phyloP scores from a whole-genome alignment of 805 yeast species.

The Ogataea haglerorum region DNA sequence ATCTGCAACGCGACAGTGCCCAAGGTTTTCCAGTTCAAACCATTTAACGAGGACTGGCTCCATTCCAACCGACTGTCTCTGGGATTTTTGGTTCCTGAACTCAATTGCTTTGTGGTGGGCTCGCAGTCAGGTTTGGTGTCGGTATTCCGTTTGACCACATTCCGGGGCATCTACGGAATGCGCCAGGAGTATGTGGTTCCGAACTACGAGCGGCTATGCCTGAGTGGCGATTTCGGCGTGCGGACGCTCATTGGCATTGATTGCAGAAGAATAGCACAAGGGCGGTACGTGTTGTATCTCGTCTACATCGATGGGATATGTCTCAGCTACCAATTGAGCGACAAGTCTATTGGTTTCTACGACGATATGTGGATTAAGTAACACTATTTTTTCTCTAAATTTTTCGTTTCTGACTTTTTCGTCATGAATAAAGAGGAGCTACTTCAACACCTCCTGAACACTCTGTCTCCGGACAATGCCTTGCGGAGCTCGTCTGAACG shows the following conservation, averaged over 20 bases:
- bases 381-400: slow-evolving; percentile 1
- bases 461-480: slow-evolving; percentile 44
- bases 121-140: slow-evolving; percentile 44
- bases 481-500: slow-evolving; percentile 43
- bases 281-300: slow-evolving; percentile 20
- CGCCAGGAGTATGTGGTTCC: slow-evolving; percentile 45
- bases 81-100: slow-evolving; percentile 35
- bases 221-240: slow-evolving; percentile 20
- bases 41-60: slow-evolving; percentile 35
- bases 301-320: slow-evolving; percentile 28
- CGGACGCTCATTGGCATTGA: slow-evolving; percentile 27
- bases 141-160: slow-evolving; percentile 39
- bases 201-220: slow-evolving; percentile 19
- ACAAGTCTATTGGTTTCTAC: slow-evolving; percentile 1
- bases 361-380: slow-evolving; percentile 6
- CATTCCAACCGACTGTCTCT: slow-evolving; percentile 31
- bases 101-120: slow-evolving; percentile 39
- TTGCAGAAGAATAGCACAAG: slow-evolving; percentile 9
- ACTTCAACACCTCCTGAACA: slow-evolving; percentile 44
- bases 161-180: slow-evolving; percentile 39
- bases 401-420: not conserved
- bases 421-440: slow-evolving; percentile 44
- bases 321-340: slow-evolving; percentile 23
- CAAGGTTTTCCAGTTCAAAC: slow-evolving; percentile 35
- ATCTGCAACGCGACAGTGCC: slow-evolving; percentile 47